Evolutionary conservation across 2,329 filamentous ascomycete genomes (phyloP).

Genomic region (Fusarium euwallaceae): DNA sequence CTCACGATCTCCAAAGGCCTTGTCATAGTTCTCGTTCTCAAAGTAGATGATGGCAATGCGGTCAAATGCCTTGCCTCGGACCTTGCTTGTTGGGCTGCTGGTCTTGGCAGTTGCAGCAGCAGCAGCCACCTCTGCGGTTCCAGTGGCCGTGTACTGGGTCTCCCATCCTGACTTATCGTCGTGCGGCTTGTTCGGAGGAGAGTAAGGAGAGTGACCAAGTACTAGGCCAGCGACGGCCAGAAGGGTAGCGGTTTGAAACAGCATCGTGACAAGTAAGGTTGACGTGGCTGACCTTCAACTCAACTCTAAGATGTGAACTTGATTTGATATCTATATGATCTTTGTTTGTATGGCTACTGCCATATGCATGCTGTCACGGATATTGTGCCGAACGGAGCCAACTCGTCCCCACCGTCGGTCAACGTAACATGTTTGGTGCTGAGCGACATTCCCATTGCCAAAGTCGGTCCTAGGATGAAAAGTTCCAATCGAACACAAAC

Average conservation of each 20-base stretch:
- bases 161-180: conserved; percentile 48
- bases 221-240: conserved; percentile 47
- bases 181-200: neutral
- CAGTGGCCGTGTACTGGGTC: conserved; percentile 65
- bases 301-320: conserved; percentile 1
- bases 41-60: conserved; percentile 82
- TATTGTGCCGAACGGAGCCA: conserved; percentile 20
- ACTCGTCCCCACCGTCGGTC: conserved; percentile 29
- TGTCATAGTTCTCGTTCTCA: conserved; percentile 79
- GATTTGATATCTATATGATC: conserved; percentile 9
- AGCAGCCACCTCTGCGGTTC: conserved; percentile 62
- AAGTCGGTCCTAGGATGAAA: neutral
- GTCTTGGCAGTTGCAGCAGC: conserved; percentile 73
- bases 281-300: neutral
- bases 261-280: conserved; percentile 17
- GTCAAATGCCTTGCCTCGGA: conserved; percentile 79
- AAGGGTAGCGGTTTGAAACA: conserved; percentile 38
- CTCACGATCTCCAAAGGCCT: conserved; percentile 73
- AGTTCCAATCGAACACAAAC: conserved; percentile 27
- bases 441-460: neutral
- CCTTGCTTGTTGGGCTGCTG: conserved; percentile 70
- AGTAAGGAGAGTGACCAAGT: conserved; percentile 35
- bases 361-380: conserved; percentile 1
- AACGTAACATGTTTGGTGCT: conserved; percentile 11
- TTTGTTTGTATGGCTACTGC: neutral